These are phyloP conservation scores for Penicillium fimorum DNA, from an alignment of 495 filamentous ascomycete genomes.

Conservation along the genomic window DNA sequence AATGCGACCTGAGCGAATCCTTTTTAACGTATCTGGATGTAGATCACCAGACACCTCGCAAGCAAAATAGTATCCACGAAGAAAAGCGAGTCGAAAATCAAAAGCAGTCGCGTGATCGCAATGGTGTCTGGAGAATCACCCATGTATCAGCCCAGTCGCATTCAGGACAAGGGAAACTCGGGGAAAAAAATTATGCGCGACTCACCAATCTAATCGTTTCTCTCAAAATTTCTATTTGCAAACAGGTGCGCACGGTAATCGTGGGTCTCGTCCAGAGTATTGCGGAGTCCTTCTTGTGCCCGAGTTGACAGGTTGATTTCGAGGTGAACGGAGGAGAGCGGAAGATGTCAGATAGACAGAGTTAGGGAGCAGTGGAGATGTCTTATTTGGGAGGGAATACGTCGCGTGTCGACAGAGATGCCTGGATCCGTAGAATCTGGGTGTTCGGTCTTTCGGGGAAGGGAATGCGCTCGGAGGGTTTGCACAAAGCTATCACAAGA, in stretches of 20 bases:
- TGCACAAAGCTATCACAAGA: constrained; percentile 31
- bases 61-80: constrained; percentile 8
- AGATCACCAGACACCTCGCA: constrained; percentile 13
- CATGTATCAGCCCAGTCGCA: constrained; percentile 13
- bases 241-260: constrained; percentile 22
- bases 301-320: background rate
- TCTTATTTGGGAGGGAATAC: background rate
- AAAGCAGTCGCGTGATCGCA: constrained; percentile 19
- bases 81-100: constrained; percentile 6
- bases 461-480: constrained; percentile 25
- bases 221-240: constrained; percentile 19
- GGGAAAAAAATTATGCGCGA: constrained; percentile 8
- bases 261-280: constrained; percentile 30
- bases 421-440: background rate
- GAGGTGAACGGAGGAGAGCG: constrained; percentile 16
- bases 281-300: background rate
- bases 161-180: constrained; percentile 3
- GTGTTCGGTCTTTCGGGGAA: background rate
- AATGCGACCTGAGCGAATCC: background rate
- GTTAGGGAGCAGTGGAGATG: background rate
- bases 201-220: constrained; percentile 28
- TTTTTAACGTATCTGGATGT: background rate
- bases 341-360: constrained; percentile 10
- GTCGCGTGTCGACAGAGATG: background rate
- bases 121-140: constrained; percentile 20